Evolutionary conservation across 345 rosid genomes (phyloP), one percentile per base, ranked within the genome.

Genomic region (Hibiscus tridactylites): DNA sequence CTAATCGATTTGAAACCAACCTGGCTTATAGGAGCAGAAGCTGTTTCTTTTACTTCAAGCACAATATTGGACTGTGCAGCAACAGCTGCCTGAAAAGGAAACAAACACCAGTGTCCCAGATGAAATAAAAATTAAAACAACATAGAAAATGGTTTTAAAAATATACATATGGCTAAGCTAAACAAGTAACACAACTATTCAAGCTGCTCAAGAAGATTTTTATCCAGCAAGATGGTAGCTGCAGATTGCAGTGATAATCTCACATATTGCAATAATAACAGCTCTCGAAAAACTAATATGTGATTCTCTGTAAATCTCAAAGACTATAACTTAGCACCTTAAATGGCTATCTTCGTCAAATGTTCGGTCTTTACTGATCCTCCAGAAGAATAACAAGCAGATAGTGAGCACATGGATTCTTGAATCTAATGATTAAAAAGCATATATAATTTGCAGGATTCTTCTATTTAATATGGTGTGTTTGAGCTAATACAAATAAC

Each of bases 1-100:
- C 63, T 61, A 59, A 64, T 39, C 10, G 54, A 53, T 28, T 37
- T 56, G 61, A 79, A 70, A 82, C 84, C 74, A 71, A 90, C 96
- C 87, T 81, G 79, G 33, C 73, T 77, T 53, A 39, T 63, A 21
- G 85, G 78, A 62, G 74, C 70, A n/a, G 79, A 72, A 0, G 81
- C 81, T 49, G 67, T 71, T 73, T 95, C 99, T 74, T 85, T 77
- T 76, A 86, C 81, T 76, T 90, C 97, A 19, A 79, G 86, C 33
- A 86, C 80, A 49, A 76, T 65, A 28, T 80, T 75, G 42, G 93
- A 79, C 62, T 81, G 87, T 59, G 97, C 97, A 74, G 89, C 96
- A 46, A 95, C 85, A 8, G 97, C 99, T 19, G 90, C 97, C 99
- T 95, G 85, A 73, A 79, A 74, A 68, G 19, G 60, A 70, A 67